A percentile compares a stretch with the other conserved stretches of the same genome.
Evolutionary conservation across 108 stramenopile genomes (phyloP).

Genomic region (Craspedostauros australis): DNA sequence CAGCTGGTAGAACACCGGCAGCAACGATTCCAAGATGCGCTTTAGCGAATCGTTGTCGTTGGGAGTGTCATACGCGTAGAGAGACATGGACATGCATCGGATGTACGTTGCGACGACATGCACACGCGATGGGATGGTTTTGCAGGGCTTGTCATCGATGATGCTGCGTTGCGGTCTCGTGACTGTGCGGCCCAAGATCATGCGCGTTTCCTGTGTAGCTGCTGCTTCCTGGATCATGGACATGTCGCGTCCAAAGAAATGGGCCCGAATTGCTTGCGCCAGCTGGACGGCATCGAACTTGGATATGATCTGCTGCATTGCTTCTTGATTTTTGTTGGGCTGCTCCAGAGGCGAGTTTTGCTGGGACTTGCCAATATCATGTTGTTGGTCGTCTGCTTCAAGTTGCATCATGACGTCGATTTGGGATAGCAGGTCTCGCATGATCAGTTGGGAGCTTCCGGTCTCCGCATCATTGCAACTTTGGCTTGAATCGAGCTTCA

Average conservation of each 20-base stretch:
- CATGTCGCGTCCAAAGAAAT: conserved; percentile 22
- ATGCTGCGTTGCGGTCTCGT: background rate
- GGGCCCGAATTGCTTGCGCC: conserved; percentile 5
- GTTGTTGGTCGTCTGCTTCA: too few species aligned
- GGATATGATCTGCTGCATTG: too few species aligned
- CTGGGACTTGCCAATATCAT: too few species aligned
- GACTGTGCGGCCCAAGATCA: background rate
- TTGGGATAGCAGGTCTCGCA: too few species aligned
- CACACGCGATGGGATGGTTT: background rate
- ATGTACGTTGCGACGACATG: background rate
- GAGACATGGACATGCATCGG: background rate
- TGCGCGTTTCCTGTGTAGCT: background rate
- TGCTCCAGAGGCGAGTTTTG: too few species aligned
- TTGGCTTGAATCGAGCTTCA: too few species aligned
- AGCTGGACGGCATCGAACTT: conserved; percentile 2
- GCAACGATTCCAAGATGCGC: background rate
- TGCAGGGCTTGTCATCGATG: background rate
- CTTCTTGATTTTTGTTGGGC: too few species aligned
- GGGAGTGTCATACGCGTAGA: too few species aligned
- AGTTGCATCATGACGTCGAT: too few species aligned
- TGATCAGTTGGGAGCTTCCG: too few species aligned
- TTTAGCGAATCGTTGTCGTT: background rate
- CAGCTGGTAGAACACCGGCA: conserved; percentile 3
- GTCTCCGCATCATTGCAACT: too few species aligned
- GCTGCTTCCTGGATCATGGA: background rate